Evolutionary conservation across 257 asterid genomes (phyloP).

Genomic region (Fraxinus excelsior): DNA sequence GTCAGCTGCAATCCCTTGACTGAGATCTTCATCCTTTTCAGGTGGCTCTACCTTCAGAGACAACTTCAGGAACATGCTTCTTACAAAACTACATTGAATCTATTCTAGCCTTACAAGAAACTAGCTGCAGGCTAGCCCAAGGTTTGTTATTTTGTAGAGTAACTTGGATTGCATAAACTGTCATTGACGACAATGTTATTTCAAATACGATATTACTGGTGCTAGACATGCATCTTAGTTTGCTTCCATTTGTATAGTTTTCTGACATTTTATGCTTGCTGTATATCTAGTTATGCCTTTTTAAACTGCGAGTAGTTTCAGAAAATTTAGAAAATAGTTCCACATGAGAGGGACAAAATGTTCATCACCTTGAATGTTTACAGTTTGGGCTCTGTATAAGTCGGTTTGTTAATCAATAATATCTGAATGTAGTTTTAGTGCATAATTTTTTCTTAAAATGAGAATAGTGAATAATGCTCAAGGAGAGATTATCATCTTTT

Average conservation of each 20-base stretch:
- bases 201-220: slow-evolving; percentile 3
- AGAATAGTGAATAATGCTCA: slow-evolving; percentile 2
- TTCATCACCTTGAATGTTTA: neutral
- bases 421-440: neutral
- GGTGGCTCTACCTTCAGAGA: slow-evolving; percentile 93
- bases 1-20: slow-evolving; percentile 30
- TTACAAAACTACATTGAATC: slow-evolving; percentile 88
- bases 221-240: neutral
- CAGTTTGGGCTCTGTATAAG: neutral
- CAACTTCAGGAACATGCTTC: slow-evolving; percentile 84
- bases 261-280: slow-evolving; percentile 12
- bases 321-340: slow-evolving; percentile 11
- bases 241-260: neutral
- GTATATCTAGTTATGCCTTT: neutral
- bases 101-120: slow-evolving; percentile 90
- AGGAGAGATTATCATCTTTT: slow-evolving; percentile 8
- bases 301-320: slow-evolving; percentile 4
- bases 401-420: neutral
- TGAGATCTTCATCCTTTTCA: slow-evolving; percentile 37
- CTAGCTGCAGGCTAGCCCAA: slow-evolving; percentile 66
- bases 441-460: slow-evolving; percentile 3
- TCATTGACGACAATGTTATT: slow-evolving; percentile 15
- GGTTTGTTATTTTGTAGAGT: slow-evolving; percentile 53
- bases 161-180: slow-evolving; percentile 18
- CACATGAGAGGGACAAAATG: neutral